Percentiles rank a stretch among this genome's conserved stretches.
These are phyloP conservation scores for Recurvomyces mirabilis DNA, from an alignment of 495 filamentous ascomycete species.

Conservation along the genomic window DNA sequence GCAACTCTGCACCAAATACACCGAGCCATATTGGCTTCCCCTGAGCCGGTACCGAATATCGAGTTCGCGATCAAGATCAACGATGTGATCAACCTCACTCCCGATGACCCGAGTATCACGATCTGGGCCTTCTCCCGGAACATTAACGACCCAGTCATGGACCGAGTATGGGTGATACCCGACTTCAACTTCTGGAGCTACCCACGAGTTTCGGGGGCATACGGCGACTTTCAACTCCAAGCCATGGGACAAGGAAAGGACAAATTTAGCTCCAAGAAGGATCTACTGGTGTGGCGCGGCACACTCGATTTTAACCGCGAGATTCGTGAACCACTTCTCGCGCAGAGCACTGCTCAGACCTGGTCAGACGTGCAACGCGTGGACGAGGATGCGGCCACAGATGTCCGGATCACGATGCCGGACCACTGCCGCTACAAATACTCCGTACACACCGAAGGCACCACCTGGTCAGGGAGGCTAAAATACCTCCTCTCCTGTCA, in stretches of 20 bases:
- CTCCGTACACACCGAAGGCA: conserved; percentile 45
- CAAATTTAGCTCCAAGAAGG: conserved; percentile 43
- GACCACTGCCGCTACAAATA: conserved; percentile 53
- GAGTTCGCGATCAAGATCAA: conserved; percentile 48
- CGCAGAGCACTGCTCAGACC: conserved; percentile 32
- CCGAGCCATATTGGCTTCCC: conserved; percentile 37
- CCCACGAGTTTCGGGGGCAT: conserved; percentile 36
- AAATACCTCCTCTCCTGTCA: conserved; percentile 52
- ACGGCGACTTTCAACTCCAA: conserved; percentile 34
- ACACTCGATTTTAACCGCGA: conserved; percentile 29
- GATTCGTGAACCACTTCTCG: conserved; percentile 38
- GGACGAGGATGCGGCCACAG: conserved; percentile 35
- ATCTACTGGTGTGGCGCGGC: conserved; percentile 61
- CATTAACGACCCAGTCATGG: conserved; percentile 27
- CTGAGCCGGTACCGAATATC: conserved; percentile 43
- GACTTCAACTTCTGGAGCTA: conserved; percentile 74
- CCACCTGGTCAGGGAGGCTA: conserved; percentile 43
- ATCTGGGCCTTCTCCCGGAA: conserved; percentile 44
- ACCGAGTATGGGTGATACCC: conserved; percentile 57
- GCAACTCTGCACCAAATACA: conserved; percentile 32
- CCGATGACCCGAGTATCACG: conserved; percentile 18
- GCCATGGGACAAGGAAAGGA: conserved; percentile 32
- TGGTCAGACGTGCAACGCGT: conserved; percentile 45
- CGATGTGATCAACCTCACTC: conserved; percentile 37
- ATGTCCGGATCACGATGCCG: conserved; percentile 36